phyloP scores from a whole-genome alignment of 345 rosid genomes.

The Pugionium cornutum region DNA sequence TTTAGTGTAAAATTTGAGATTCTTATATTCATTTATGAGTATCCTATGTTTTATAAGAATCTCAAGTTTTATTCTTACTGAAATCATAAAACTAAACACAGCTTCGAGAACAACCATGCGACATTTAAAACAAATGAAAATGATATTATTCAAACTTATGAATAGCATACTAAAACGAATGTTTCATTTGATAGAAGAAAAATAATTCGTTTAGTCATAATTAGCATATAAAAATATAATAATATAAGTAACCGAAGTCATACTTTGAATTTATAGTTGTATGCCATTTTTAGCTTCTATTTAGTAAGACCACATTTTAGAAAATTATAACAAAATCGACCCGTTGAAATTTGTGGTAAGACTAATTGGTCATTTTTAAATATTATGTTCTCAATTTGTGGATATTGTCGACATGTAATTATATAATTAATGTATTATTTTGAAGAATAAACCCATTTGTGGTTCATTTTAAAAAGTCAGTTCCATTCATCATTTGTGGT shows the following conservation, averaged over 20 bases:
- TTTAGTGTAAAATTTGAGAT: no score
- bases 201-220: background rate
- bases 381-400: background rate
- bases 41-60: background rate
- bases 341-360: constrained; percentile 23
- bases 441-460: no score
- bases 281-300: constrained; percentile 4
- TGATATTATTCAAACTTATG: background rate
- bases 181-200: background rate
- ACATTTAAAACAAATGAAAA: background rate
- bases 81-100: background rate
- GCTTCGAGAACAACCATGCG: background rate
- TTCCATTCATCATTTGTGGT: no score
- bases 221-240: background rate
- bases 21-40: no score
- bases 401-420: background rate
- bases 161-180: constrained; percentile 1
- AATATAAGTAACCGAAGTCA: constrained; percentile 20
- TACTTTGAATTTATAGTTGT: background rate
- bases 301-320: background rate
- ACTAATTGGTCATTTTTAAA: constrained; percentile 1
- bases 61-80: background rate
- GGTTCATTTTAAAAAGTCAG: no score
- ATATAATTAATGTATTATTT: no score
- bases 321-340: no score